These are phyloP conservation scores for Hypoxylon sp. DNA, from an alignment of 2,329 filamentous ascomycete species.

Conservation along the genomic window DNA sequence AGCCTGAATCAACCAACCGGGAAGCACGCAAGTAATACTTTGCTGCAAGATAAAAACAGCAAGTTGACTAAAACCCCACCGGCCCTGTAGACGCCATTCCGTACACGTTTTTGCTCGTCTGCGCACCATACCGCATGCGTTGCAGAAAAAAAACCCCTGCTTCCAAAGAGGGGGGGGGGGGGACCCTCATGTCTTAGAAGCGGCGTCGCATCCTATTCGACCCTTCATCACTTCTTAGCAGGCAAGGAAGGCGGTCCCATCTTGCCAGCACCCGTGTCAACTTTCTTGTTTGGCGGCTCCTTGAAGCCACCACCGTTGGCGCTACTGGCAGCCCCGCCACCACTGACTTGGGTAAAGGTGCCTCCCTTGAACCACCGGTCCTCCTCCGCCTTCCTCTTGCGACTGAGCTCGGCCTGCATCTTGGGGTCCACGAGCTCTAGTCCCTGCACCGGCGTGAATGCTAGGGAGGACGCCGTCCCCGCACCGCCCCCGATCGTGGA, in stretches of 20 bases:
- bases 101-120: slow-evolving; percentile 2
- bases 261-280: slow-evolving; percentile 69
- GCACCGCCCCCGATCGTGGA: slow-evolving; percentile 69
- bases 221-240: slow-evolving; percentile 37
- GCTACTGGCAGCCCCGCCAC: slow-evolving; percentile 47
- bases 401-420: slow-evolving; percentile 82
- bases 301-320: slow-evolving; percentile 72
- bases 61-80: slow-evolving; percentile 14
- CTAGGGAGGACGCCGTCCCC: slow-evolving; percentile 85
- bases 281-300: slow-evolving; percentile 77
- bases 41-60: slow-evolving; percentile 8
- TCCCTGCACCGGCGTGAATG: slow-evolving; percentile 94
- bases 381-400: slow-evolving; percentile 93
- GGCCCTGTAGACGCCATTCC: slow-evolving; percentile 18
- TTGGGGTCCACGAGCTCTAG: slow-evolving; percentile 96
- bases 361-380: slow-evolving; percentile 97
- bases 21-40: too few relatives aligned
- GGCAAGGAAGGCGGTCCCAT: slow-evolving; percentile 48
- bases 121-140: neutral
- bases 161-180: too few relatives aligned
- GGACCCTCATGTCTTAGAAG: too few relatives aligned
- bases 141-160: slow-evolving; percentile 11
- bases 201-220: neutral
- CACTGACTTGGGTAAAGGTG: slow-evolving; percentile 89
- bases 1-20: too few relatives aligned